Conservation (phyloP, 306 rosid genomes). For the Styphnolobium japonicum region DNA sequence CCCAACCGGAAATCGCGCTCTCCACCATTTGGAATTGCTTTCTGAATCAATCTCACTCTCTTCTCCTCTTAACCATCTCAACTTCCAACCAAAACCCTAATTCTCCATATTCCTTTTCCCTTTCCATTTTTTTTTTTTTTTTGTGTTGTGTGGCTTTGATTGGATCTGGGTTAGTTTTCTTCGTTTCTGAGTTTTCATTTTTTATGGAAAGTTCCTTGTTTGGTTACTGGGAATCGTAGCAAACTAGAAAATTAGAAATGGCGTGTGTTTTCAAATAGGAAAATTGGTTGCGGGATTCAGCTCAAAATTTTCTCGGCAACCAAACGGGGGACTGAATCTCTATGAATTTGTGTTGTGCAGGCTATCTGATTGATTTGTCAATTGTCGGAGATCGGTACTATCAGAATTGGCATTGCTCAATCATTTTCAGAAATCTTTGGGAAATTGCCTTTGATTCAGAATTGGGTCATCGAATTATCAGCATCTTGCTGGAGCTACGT, state of each 20-base stretch:
- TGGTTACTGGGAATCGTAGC: constrained; percentile 30
- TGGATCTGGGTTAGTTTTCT: constrained; percentile 43
- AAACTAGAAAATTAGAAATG: constrained; percentile 15
- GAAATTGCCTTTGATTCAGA: constrained; percentile 27
- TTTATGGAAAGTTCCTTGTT: constrained; percentile 15
- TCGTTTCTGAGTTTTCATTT: constrained; percentile 41
- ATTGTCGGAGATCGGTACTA: constrained; percentile 22
- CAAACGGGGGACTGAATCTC: constrained; percentile 32
- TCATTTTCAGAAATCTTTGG: neutral
- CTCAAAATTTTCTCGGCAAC: neutral
- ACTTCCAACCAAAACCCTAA: constrained; percentile 61
- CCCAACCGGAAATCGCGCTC: constrained; percentile 42
- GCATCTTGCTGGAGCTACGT: constrained; percentile 8
- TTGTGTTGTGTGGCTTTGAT: constrained; percentile 25
- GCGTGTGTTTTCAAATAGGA: neutral
- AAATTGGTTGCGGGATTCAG: constrained; percentile 18
- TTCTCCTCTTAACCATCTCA: neutral
- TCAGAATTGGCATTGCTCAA: constrained; percentile 24
- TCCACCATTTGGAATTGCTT: constrained; percentile 24
- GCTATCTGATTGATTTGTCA: constrained; percentile 30
- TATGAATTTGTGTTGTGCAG: constrained; percentile 44
- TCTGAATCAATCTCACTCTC: constrained; percentile 61
- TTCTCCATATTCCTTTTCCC: neutral
- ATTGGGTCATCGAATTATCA: neutral
- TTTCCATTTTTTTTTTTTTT: neutral